Evolutionary conservation across 257 asterid genomes (phyloP), one percentile per base, ranked within the genome.

Genomic region (Scutellaria baicalensis): DNA sequence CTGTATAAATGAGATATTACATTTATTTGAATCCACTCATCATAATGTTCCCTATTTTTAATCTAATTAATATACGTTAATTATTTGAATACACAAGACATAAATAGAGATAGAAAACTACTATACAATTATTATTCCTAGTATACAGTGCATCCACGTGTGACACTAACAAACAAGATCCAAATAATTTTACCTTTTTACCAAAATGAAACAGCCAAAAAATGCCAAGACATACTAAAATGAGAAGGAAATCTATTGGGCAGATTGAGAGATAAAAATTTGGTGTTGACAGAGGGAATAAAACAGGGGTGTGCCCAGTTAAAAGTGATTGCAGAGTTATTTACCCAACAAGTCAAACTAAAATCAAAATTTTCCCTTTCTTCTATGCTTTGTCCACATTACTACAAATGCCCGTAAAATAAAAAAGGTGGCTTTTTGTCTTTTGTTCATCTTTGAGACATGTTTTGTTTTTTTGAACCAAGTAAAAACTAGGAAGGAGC

Each of bases 301-400:
- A 69, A 49, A 48, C 61, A 49, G 33, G 10, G 16, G n/a, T 0
- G 20, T 27, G 44, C 14, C 77, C 79, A 75, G 86, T 78, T 57
- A 80, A 71, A 65, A 62, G 42, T 4, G 47, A 21, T 59, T 52
- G 75, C 85, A 72, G 43, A 69, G 52, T 74, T 62, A n/a, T n/a
- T n/a, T n/a, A 62, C 77, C 78, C 3, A 71, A 70, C 33, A 47
- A 65, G 85, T 81, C 88, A 82, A 81, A 69, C 31, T 36, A 5
- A 51, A 38, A 61, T 1, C 9, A 9, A 52, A 52, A 3, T 49
- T 79, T 75, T 21, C 52, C 73, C 48, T 48, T 39, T 68, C 56
- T 43, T 55, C 68, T 40, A 54, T 12, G 23, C 8, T 35, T 33
- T 33, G 13, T 51, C 13, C 1, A 16, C 20, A 49, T 27, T 16